phyloP scores from a whole-genome alignment of 495 filamentous ascomycete genomes.

The Podospora pseudoanserina region DNA sequence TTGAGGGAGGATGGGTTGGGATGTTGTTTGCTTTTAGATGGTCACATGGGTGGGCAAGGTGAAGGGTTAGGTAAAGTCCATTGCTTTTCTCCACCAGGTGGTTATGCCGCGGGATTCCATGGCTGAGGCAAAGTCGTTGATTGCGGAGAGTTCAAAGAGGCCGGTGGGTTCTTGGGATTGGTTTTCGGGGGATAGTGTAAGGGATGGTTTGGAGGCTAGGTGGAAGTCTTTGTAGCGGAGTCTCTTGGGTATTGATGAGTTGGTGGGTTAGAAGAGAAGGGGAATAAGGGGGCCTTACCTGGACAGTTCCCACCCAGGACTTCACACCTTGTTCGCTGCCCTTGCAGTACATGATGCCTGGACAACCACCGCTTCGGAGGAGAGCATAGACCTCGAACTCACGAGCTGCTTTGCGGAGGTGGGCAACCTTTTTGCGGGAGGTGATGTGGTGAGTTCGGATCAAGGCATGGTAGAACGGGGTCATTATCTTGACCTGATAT shows the following conservation, averaged over 20 bases:
- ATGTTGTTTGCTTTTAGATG: too few relatives aligned
- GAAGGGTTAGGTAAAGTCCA: conserved; percentile 23
- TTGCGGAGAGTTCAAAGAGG: conserved; percentile 24
- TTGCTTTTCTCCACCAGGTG: conserved; percentile 29
- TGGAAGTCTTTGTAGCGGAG: conserved; percentile 35
- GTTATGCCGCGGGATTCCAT: conserved; percentile 30
- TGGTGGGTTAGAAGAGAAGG: not conserved
- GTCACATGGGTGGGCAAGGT: not conserved
- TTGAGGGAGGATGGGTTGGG: not conserved
- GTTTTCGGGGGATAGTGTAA: conserved; percentile 10
- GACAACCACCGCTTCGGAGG: conserved; percentile 61
- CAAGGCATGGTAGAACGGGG: conserved; percentile 52
- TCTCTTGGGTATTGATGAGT: conserved; percentile 17
- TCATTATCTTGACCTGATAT: not conserved
- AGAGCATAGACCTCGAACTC: conserved; percentile 56
- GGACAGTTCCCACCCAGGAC: conserved; percentile 33
- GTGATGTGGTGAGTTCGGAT: conserved; percentile 81
- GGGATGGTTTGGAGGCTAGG: conserved; percentile 25
- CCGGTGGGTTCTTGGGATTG: conserved; percentile 18
- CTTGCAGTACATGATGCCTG: conserved; percentile 77
- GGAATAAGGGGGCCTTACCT: conserved; percentile 20
- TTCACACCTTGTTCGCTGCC: conserved; percentile 45
- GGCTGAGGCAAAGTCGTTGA: conserved; percentile 28
- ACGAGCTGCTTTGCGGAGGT: conserved; percentile 60
- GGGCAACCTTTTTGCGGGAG: conserved; percentile 70